phyloP scores from a whole-genome alignment of 352 stramenopile species.

The Phytophthora pinifolia region DNA sequence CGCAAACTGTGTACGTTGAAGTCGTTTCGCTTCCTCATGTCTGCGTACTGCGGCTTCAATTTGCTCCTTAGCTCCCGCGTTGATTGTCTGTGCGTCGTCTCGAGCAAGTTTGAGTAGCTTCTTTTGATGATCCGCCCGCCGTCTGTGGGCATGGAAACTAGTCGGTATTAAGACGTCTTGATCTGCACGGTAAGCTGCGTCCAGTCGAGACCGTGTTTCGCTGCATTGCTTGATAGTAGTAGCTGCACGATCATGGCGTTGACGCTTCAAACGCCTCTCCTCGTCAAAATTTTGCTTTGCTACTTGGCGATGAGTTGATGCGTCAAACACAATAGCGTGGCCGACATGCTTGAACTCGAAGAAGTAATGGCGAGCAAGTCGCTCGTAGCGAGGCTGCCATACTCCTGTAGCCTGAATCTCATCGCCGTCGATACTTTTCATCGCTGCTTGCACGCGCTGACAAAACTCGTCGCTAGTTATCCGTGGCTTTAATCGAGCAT shows the following conservation, averaged over 20 bases:
- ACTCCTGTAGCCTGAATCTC: background rate
- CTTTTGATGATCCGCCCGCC: constrained; percentile 22
- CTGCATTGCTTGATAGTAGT: constrained; percentile 42
- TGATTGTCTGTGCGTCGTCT: constrained; percentile 23
- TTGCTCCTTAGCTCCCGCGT: constrained; percentile 11
- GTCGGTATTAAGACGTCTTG: constrained; percentile 1
- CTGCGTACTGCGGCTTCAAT: constrained; percentile 14
- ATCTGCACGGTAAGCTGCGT: constrained; percentile 33
- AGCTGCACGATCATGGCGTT: constrained; percentile 33
- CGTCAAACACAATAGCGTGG: constrained; percentile 43
- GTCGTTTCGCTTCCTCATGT: constrained; percentile 21
- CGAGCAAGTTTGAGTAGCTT: constrained; percentile 20
- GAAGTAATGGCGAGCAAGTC: constrained; percentile 59
- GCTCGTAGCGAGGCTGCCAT: constrained; percentile 59
- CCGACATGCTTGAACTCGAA: constrained; percentile 77
- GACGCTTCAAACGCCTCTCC: constrained; percentile 24
- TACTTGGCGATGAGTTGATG: constrained; percentile 4
- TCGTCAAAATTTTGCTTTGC: constrained; percentile 3
- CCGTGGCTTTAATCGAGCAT: background rate
- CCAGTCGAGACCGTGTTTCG: constrained; percentile 32
- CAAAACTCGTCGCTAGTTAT: constrained; percentile 52
- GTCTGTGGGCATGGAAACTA: constrained; percentile 5
- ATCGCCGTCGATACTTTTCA: constrained; percentile 19
- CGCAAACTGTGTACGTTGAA: constrained; percentile 25
- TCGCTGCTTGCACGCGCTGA: constrained; percentile 27